phyloP scores from a whole-genome alignment of 495 filamentous ascomycete species.

The Neurospora pannonica region DNA sequence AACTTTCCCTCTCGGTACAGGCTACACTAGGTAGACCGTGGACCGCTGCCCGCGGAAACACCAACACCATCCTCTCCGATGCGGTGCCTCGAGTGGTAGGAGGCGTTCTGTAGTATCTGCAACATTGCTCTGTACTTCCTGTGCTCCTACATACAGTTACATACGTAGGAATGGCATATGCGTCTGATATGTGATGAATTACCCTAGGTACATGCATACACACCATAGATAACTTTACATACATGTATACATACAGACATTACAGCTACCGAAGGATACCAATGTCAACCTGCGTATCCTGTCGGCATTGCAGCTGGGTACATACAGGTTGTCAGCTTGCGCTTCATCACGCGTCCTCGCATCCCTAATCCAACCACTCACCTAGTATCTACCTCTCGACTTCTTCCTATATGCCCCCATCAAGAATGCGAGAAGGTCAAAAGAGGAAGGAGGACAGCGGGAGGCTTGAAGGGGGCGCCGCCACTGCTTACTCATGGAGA shows the following conservation, averaged over 20 bases:
- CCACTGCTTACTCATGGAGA: too few species aligned
- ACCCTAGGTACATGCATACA: neutral
- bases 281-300: neutral
- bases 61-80: neutral
- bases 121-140: neutral
- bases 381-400: too few species aligned
- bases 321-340: neutral
- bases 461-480: neutral
- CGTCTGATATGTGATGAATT: neutral
- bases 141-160: neutral
- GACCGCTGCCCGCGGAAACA: neutral
- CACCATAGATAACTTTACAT: neutral
- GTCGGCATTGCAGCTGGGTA: neutral
- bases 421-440: neutral
- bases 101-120: neutral
- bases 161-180: neutral
- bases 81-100: neutral
- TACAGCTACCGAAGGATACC: neutral
- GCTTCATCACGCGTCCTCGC: neutral
- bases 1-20: neutral
- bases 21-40: neutral
- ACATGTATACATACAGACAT: neutral
- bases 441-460: neutral
- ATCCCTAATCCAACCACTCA: neutral
- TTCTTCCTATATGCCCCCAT: neutral